Percentiles rank a stretch among this genome's conserved stretches.
phyloP scores from a whole-genome alignment of 345 rosid genomes.

The Bruguiera sexangula region DNA sequence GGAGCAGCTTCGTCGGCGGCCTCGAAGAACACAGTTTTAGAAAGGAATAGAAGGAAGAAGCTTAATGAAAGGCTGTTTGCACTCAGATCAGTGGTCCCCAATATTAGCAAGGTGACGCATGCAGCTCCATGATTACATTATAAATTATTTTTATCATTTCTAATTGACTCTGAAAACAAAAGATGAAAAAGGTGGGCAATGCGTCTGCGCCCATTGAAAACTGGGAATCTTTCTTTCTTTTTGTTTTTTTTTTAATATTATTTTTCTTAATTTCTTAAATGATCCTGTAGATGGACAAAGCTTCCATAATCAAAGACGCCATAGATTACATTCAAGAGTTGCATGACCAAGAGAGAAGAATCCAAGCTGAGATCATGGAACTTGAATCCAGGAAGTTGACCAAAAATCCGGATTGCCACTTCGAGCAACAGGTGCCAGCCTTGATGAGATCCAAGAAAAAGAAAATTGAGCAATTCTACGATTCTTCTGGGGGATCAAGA shows the following conservation, averaged over 20 bases:
- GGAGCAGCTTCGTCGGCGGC: conserved; percentile 75
- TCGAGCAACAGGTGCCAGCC: conserved; percentile 55
- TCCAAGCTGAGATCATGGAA: conserved; percentile 66
- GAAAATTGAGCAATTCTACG: conserved; percentile 37
- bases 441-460: conserved; percentile 69
- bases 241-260: too few species aligned
- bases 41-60: conserved; percentile 83
- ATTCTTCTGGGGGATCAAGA: conserved; percentile 37
- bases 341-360: conserved; percentile 70
- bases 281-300: conserved; percentile 80
- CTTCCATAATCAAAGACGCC: conserved; percentile 95
- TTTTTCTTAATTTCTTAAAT: neutral
- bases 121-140: neutral
- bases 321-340: conserved; percentile 80
- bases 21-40: conserved; percentile 83
- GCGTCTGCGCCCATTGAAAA: too few species aligned
- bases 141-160: neutral
- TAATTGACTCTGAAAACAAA: neutral
- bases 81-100: conserved; percentile 91
- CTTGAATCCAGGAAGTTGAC: conserved; percentile 55
- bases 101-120: conserved; percentile 67
- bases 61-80: conserved; percentile 86
- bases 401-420: conserved; percentile 39
- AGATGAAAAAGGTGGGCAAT: too few species aligned
- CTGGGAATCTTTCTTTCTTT: neutral